Evolutionary conservation across 352 stramenopile genomes (phyloP), one percentile per base, ranked within the genome.

Genomic region (Phytophthora brassicae): DNA sequence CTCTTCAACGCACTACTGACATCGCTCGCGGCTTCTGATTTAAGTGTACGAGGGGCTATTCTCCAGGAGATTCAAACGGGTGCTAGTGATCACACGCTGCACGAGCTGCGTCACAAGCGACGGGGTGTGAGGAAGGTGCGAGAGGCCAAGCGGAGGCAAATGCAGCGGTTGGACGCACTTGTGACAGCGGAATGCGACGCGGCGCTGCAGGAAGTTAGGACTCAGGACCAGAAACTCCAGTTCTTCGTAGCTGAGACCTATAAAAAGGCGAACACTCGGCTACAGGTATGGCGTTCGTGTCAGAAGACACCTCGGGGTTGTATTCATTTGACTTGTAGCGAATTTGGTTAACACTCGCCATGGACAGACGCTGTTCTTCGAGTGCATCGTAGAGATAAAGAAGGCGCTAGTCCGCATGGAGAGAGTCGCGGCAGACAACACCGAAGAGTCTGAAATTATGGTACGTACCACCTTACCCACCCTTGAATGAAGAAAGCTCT

Each of bases 351-450:
- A n/a, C n/a, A n/a, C n/a, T n/a, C n/a, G n/a, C n/a, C n/a, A n/a
- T 35, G 22, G 17, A 6, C 29, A 81, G 73, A 71, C 55, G 5
- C 26, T 81, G 12, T 64, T 79, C 29, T 74, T 56, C 23, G 73
- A 81, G 47, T 79, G 73, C 47, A 57, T 75, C 26, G 68, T 60
- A 38, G 73, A 81, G 57, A 74, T 77, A 49, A 72, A 77, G 59
- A 77, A 75, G 42, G 73, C 67, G 16, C 42, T 79, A 0, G 31
- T 65, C 26, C 64, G 67, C 36, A 67, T 81, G 44, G 60, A 81
- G 4, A 38, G 33, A 33, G 14, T 75, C 28, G 50, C 64, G 16
- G 28, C 49, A 33, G 57, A 77, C 43, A 60, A 29, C 45, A 42
- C 52, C 2, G 60, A 75, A 24, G 57, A 63, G 64, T 72, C 60